phyloP scores from a whole-genome alignment of 1,284 basidiomycete genomes.

The Trichosporon coremiiforme region DNA sequence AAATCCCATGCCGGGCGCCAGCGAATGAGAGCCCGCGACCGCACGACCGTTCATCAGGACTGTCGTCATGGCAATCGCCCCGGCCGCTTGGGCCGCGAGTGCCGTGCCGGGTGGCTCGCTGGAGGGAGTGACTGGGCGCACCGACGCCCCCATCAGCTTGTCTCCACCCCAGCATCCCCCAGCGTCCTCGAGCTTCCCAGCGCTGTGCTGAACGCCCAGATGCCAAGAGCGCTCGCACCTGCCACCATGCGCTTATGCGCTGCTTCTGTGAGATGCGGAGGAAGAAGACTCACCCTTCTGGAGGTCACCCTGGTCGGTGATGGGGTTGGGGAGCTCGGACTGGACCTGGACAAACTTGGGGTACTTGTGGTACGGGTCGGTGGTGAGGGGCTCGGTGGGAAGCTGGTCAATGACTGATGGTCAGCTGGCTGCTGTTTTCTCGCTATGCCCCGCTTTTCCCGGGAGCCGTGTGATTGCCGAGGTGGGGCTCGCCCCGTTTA shows the following conservation, averaged over 20 bases:
- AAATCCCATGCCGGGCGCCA: background rate
- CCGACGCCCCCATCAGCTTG: background rate
- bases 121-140: background rate
- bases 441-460: slow-evolving; percentile 1
- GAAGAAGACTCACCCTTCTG: slow-evolving; percentile 48
- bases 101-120: too few species aligned
- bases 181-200: too few species aligned
- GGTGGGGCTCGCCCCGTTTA: background rate
- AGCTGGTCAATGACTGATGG: slow-evolving; percentile 34
- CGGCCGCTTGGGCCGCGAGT: background rate
- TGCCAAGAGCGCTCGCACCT: background rate
- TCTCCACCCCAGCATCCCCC: too few species aligned
- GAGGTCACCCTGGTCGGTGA: slow-evolving; percentile 52
- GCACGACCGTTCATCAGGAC: background rate
- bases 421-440: slow-evolving; percentile 19
- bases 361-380: slow-evolving; percentile 55
- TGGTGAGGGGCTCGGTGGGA: slow-evolving; percentile 44
- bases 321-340: slow-evolving; percentile 43
- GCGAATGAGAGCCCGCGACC: background rate
- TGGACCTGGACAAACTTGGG: slow-evolving; percentile 52
- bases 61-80: slow-evolving; percentile 12
- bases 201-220: too few species aligned
- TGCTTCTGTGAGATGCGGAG: background rate
- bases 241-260: slow-evolving; percentile 6
- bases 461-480: slow-evolving; percentile 1